Evolutionary conservation across 345 rosid genomes (phyloP), one percentile per base, ranked within the genome.

Genomic region (Chamaenerion angustifolium): DNA sequence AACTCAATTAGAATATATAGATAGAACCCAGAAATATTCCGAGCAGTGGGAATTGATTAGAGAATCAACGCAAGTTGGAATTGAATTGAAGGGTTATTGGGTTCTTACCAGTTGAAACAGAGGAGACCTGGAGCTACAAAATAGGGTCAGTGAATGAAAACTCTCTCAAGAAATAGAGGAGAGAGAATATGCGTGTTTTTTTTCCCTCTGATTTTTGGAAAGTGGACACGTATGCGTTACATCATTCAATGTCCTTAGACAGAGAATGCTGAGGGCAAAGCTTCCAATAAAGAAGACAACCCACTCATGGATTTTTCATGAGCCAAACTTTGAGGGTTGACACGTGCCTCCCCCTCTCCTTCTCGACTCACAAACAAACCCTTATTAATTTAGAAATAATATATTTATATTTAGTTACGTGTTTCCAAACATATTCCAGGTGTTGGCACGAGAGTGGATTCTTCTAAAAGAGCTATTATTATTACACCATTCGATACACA

Each of bases 171-270:
- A 49, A 49, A 19, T 49, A 23, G 9, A 45, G 48, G 27, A 47
- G 50, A 47, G 50, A 17, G 27, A 13, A 47, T 3, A n/a, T 43
- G 50, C 12, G n/a, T 2, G 10, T 37, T 40, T 44, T 27, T 43
- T 4, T 11, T 16, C n/a, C 13, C 46, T 46, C 31, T 4, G 11
- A 17, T 27, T 8, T 45, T 45, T 45, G 16, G 48, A 1, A 31
- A 54, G 18, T 47, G 56, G 87, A 72, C 87, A 80, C 80, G 73
- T 74, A 62, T 65, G 54, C 66, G 58, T 64, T 37, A 25, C 63
- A 64, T 63, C 67, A 65, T 51, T 63, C 52, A 63, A 61, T 46
- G 69, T 49, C 40, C 48, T 54, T 56, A 52, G 64, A 27, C 64
- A 16, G 48, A 7, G 50, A 40, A 17, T n/a, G 49, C 13, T 25